Evolutionary conservation across 2,329 filamentous ascomycete species (phyloP).

Genomic region (Colletotrichum sp.): DNA sequence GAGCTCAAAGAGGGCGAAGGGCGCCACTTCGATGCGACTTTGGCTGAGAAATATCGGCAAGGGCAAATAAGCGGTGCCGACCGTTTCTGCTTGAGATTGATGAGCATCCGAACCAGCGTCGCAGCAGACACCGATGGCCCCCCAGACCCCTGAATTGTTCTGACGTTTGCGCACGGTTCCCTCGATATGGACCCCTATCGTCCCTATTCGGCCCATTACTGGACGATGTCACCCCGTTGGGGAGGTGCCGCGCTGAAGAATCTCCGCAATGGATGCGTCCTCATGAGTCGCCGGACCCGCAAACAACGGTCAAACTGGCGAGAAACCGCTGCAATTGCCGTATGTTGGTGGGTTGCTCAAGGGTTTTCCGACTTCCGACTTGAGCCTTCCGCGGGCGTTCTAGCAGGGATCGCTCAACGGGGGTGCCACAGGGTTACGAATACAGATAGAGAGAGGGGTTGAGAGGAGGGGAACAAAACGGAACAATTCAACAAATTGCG

Average conservation of each 20-base stretch:
- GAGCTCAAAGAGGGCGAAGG: neutral
- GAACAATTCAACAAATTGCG: neutral
- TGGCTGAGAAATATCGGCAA: neutral
- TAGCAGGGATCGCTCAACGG: neutral
- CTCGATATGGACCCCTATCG: neutral
- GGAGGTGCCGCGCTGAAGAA: neutral
- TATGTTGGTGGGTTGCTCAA: neutral
- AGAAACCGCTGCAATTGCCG: neutral
- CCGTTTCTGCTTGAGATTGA: neutral
- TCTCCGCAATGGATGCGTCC: neutral
- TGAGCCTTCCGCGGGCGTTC: neutral
- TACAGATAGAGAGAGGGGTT: neutral
- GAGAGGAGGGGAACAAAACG: neutral
- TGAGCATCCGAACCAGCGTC: neutral
- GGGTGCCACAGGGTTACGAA: neutral
- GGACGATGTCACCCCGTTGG: neutral
- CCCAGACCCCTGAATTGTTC: neutral
- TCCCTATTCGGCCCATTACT: neutral
- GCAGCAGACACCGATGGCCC: neutral
- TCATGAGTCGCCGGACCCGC: constrained; percentile 1
- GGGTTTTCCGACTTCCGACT: constrained; percentile 11
- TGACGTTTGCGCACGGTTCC: neutral
- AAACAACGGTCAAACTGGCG: neutral
- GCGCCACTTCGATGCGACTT: neutral
- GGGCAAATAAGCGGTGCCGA: neutral